A percentile compares a stretch with the other conserved stretches of the same genome.
phyloP scores from a whole-genome alignment of 1,139 yeast genomes.

The Candida glucosophila region DNA sequence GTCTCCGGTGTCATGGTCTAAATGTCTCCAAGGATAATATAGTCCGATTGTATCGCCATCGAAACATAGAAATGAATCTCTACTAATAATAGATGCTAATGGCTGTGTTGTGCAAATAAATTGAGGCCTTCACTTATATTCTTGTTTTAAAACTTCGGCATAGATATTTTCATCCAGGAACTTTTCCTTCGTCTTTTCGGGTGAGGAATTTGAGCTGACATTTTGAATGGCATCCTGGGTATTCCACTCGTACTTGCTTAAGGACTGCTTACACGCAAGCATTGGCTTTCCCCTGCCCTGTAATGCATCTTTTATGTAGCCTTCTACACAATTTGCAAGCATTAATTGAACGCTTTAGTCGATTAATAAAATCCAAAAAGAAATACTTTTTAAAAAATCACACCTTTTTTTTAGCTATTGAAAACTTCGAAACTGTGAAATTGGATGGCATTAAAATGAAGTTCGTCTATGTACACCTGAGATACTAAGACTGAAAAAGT shows the following conservation, averaged over 20 bases:
- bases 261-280: too few relatives aligned
- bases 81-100: slow-evolving; percentile 17
- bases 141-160: slow-evolving; percentile 9
- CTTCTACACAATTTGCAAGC: slow-evolving; percentile 13
- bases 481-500: too few relatives aligned
- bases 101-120: slow-evolving; percentile 22
- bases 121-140: slow-evolving; percentile 12
- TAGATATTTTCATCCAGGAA: slow-evolving; percentile 6
- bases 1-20: slow-evolving; percentile 7
- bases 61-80: slow-evolving; percentile 18
- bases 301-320: slow-evolving; percentile 10
- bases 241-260: too few relatives aligned
- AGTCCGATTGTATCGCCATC: slow-evolving; percentile 19
- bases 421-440: slow-evolving; percentile 2
- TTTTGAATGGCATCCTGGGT: slow-evolving; percentile 1
- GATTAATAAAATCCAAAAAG: neutral
- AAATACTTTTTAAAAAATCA: slow-evolving; percentile 1
- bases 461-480: too few relatives aligned
- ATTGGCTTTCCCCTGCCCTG: slow-evolving; percentile 3
- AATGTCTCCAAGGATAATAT: slow-evolving; percentile 20
- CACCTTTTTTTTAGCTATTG: slow-evolving; percentile 1
- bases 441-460: too few relatives aligned
- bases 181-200: too few relatives aligned
- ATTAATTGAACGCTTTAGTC: slow-evolving; percentile 6
- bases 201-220: too few relatives aligned